Evolutionary conservation across 1,284 basidiomycete genomes (phyloP).

Genomic region (Cutaneotrichosporon sp.): DNA sequence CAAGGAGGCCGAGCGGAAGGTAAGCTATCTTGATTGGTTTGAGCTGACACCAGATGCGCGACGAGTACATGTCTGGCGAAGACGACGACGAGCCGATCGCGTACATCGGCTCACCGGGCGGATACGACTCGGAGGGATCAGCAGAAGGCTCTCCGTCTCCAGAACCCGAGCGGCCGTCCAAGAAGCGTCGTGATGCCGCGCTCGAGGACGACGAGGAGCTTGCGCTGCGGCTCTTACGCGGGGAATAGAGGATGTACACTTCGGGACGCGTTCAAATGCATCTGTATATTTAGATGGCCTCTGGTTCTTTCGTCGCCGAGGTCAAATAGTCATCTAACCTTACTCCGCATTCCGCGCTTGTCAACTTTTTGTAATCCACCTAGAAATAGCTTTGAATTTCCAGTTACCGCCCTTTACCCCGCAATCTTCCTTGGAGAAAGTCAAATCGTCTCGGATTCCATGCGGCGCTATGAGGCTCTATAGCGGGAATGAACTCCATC

Average conservation of each 20-base stretch:
- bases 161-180: constrained; percentile 19
- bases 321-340: no score
- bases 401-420: no score
- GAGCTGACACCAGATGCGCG: constrained; percentile 15
- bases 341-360: no score
- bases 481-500: no score
- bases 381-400: no score
- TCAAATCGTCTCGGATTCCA: no score
- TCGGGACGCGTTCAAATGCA: neutral
- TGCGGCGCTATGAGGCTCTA: no score
- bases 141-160: constrained; percentile 19
- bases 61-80: constrained; percentile 15
- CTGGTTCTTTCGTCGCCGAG: no score
- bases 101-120: constrained; percentile 17
- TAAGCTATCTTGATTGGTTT: constrained; percentile 28
- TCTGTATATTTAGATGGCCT: neutral
- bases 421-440: no score
- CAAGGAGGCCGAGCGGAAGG: constrained; percentile 77
- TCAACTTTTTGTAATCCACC: no score
- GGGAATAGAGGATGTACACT: constrained; percentile 18
- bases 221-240: constrained; percentile 46
- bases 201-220: constrained; percentile 49
- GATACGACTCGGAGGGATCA: constrained; percentile 18
- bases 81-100: constrained; percentile 17
- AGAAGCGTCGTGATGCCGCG: constrained; percentile 24